A percentile compares a stretch with the other conserved stretches of the same genome.
phyloP scores from a whole-genome alignment of 2,329 filamentous ascomycete genomes.

The Fusarium keratoplasticum region DNA sequence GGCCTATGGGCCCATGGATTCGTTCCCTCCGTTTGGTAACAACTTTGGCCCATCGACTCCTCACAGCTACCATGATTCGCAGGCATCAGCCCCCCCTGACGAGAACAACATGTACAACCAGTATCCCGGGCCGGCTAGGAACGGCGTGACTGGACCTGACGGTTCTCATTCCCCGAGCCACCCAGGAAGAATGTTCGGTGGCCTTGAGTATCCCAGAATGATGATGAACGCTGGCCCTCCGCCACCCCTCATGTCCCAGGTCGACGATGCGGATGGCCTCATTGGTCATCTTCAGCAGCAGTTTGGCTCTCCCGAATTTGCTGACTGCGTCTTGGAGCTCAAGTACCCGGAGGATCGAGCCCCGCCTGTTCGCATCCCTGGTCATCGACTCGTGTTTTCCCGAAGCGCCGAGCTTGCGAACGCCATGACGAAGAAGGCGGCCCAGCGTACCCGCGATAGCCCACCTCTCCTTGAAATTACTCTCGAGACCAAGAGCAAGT shows the following conservation, averaged over 20 bases:
- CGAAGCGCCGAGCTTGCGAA: constrained; percentile 56
- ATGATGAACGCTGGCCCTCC: constrained; percentile 47
- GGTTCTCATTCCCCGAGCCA: constrained; percentile 46
- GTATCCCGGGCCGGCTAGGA: constrained; percentile 55
- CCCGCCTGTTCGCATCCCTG: constrained; percentile 58
- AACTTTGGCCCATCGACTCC: constrained; percentile 67
- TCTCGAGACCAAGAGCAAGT: constrained; percentile 63
- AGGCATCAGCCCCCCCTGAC: constrained; percentile 63
- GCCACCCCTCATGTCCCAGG: constrained; percentile 42
- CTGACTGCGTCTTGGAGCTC: constrained; percentile 61
- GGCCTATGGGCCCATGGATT: constrained; percentile 50
- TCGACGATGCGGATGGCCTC: constrained; percentile 53
- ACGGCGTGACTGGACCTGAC: constrained; percentile 47
- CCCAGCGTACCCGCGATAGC: constrained; percentile 43
- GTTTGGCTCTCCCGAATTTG: constrained; percentile 47
- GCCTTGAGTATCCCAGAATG: constrained; percentile 49
- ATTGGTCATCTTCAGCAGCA: constrained; percentile 54
- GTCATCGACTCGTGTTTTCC: constrained; percentile 67
- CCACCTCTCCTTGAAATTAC: constrained; percentile 47
- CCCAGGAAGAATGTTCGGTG: constrained; percentile 47
- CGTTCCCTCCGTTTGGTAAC: constrained; percentile 48
- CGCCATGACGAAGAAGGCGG: constrained; percentile 43
- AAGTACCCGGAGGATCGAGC: constrained; percentile 55
- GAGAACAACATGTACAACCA: constrained; percentile 57
- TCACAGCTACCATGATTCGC: constrained; percentile 72